Percentiles rank a stretch among this genome's conserved stretches.
These are phyloP conservation scores for Dalbergia cochinchinensis DNA, from an alignment of 306 rosid species.

Conservation along the genomic window DNA sequence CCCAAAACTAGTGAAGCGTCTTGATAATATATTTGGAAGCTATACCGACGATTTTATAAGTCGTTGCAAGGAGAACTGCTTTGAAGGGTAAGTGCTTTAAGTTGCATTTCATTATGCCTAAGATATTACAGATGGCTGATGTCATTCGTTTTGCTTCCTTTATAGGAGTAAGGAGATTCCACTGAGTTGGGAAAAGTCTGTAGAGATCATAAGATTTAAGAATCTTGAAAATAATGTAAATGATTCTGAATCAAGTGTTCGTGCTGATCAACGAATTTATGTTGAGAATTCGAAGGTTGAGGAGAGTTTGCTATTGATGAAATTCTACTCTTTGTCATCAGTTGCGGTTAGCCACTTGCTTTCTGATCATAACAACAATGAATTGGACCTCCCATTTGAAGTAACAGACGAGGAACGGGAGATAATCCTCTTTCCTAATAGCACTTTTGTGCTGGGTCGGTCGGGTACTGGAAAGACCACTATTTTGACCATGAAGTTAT, in stretches of 20 bases:
- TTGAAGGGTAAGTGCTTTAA: conserved; percentile 59
- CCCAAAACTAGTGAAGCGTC: conserved; percentile 67
- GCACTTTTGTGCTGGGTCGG: conserved; percentile 77
- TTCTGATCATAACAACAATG: conserved; percentile 61
- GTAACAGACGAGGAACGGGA: conserved; percentile 74
- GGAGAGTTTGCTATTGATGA: conserved; percentile 82
- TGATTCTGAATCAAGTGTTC: conserved; percentile 42
- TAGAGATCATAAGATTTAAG: conserved; percentile 54
- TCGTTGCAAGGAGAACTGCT: conserved; percentile 61
- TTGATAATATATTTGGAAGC: conserved; percentile 63
- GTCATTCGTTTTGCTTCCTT: conserved; percentile 6
- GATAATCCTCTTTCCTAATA: conserved; percentile 62
- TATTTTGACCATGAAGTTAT: conserved; percentile 78
- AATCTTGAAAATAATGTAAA: conserved; percentile 41
- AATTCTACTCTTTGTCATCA: conserved; percentile 70
- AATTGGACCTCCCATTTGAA: conserved; percentile 80
- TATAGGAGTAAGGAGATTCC: conserved; percentile 67
- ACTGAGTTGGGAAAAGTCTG: conserved; percentile 56
- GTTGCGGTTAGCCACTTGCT: conserved; percentile 67
- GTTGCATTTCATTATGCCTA: conserved; percentile 1
- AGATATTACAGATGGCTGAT: background rate
- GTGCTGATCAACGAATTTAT: conserved; percentile 63
- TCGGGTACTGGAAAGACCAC: conserved; percentile 95
- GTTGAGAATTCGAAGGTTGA: conserved; percentile 84
- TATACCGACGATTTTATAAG: conserved; percentile 63